Percentiles rank a stretch among this genome's conserved stretches.
phyloP scores from a whole-genome alignment of 1,139 yeast species.

The Suhomyces ambrosiae region DNA sequence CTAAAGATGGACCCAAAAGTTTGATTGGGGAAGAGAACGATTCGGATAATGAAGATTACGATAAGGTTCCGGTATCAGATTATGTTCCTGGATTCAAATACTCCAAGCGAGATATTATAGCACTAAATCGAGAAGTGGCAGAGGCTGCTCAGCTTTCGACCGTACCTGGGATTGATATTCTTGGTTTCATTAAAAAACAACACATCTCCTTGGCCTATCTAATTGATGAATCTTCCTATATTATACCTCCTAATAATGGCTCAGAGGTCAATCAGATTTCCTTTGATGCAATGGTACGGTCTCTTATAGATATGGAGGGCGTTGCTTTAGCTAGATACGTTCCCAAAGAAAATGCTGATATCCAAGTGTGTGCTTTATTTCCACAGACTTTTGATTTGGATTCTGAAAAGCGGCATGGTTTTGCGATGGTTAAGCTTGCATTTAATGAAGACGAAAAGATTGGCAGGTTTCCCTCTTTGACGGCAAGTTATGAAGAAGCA shows the following conservation, averaged over 20 bases:
- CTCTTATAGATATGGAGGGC: conserved; percentile 51
- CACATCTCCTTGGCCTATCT: conserved; percentile 60
- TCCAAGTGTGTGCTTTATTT: conserved; percentile 57
- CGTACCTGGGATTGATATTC: conserved; percentile 57
- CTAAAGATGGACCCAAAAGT: conserved; percentile 15
- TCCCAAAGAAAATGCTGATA: conserved; percentile 46
- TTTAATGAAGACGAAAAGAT: conserved; percentile 75
- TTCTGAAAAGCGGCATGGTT: conserved; percentile 26
- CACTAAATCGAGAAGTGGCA: conserved; percentile 42
- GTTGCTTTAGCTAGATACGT: conserved; percentile 67
- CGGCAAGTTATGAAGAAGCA: conserved; percentile 20
- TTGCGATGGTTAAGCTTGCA: conserved; percentile 58
- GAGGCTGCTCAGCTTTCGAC: conserved; percentile 46
- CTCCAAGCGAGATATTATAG: conserved; percentile 54
- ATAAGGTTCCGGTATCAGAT: conserved; percentile 23
- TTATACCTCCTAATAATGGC: conserved; percentile 49
- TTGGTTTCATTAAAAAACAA: conserved; percentile 56
- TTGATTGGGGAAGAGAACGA: conserved; percentile 21
- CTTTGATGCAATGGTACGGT: conserved; percentile 56
- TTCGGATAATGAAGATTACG: conserved; percentile 23
- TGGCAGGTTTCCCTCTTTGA: conserved; percentile 59
- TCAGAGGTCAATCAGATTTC: conserved; percentile 41
- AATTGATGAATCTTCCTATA: conserved; percentile 58
- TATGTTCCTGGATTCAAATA: conserved; percentile 57
- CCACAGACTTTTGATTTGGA: conserved; percentile 40